Percentiles rank a stretch among this genome's conserved stretches.
Evolutionary conservation across 495 filamentous ascomycete species (phyloP).

Genomic region (Neurospora sp.): DNA sequence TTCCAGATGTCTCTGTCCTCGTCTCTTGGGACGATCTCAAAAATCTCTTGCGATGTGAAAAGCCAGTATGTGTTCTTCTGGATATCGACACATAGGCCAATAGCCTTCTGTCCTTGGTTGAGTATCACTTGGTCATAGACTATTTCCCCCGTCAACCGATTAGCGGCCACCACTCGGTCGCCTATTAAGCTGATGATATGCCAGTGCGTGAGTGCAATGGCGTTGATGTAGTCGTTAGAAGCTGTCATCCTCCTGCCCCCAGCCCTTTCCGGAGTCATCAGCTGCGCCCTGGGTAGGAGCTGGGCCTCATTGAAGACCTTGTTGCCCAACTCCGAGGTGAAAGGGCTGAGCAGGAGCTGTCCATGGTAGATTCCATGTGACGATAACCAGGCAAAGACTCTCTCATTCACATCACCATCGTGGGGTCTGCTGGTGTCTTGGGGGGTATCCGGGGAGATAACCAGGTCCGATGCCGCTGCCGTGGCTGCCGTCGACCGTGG

Average conservation of each 20-base stretch:
- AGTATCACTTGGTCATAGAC: constrained; percentile 81
- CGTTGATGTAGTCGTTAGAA: constrained; percentile 59
- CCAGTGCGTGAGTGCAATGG: constrained; percentile 85
- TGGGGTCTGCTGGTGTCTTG: constrained; percentile 37
- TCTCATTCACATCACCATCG: constrained; percentile 41
- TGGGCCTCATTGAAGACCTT: constrained; percentile 61
- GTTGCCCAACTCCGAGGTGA: constrained; percentile 47
- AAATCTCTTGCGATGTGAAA: constrained; percentile 82
- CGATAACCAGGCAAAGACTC: constrained; percentile 83
- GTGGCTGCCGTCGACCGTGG: constrained; percentile 42
- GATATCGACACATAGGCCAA: constrained; percentile 76
- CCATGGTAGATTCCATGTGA: constrained; percentile 84
- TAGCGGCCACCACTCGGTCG: constrained; percentile 69
- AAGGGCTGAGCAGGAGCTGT: constrained; percentile 47
- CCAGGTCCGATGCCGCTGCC: constrained; percentile 51
- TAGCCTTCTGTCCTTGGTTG: constrained; percentile 63
- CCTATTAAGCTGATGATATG: constrained; percentile 83
- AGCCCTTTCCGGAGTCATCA: constrained; percentile 51
- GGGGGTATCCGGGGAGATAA: constrained; percentile 62
- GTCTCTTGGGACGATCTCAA: constrained; percentile 80
- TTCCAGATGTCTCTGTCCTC: constrained; percentile 93
- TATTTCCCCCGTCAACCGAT: constrained; percentile 71
- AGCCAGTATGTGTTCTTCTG: constrained; percentile 97
- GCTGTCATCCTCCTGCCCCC: constrained; percentile 49
- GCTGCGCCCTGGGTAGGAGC: constrained; percentile 59